Conservation (phyloP, 192 early-diverging fungal species). For the Coemansia sp. region DNA sequence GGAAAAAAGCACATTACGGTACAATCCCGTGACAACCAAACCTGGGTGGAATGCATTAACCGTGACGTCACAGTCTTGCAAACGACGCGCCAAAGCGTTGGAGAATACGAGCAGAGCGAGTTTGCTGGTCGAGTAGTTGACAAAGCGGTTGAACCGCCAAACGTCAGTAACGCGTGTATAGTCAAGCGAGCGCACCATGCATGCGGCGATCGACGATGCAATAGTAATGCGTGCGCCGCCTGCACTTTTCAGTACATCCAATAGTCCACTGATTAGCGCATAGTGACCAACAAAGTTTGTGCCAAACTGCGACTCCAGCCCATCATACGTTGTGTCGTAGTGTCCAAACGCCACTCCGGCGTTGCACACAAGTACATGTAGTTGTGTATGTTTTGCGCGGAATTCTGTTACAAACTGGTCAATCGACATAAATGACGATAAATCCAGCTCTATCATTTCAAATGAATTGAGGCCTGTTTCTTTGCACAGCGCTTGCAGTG, state of each 20-base stretch:
- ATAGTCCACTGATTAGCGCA: conserved; percentile 45
- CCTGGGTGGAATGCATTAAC: conserved; percentile 63
- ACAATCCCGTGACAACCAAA: conserved; percentile 54
- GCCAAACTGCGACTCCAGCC: conserved; percentile 64
- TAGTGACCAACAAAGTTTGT: conserved; percentile 66
- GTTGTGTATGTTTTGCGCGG: conserved; percentile 4
- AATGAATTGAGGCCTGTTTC: conserved; percentile 28
- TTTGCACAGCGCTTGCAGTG: conserved; percentile 11
- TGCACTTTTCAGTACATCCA: conserved; percentile 45
- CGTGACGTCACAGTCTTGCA: conserved; percentile 42
- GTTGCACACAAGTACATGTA: conserved; percentile 55
- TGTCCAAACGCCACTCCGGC: conserved; percentile 63
- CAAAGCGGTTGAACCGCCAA: conserved; percentile 52
- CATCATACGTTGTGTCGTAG: conserved; percentile 61
- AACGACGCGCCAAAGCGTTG: conserved; percentile 51
- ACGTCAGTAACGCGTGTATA: conserved; percentile 51
- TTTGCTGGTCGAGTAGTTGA: conserved; percentile 61
- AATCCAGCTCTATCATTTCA: conserved; percentile 52
- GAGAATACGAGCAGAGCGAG: conserved; percentile 57
- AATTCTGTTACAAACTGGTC: conserved; percentile 44
- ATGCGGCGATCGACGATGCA: conserved; percentile 53
- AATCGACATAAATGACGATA: conserved; percentile 56
- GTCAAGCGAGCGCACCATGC: conserved; percentile 46
- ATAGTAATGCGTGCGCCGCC: conserved; percentile 53
- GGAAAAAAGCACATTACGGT: conserved; percentile 44